Percentiles rank a stretch among this genome's conserved stretches.
Conservation (phyloP, 2,329 filamentous ascomycete genomes). For the Talaromyces pinophilus region DNA sequence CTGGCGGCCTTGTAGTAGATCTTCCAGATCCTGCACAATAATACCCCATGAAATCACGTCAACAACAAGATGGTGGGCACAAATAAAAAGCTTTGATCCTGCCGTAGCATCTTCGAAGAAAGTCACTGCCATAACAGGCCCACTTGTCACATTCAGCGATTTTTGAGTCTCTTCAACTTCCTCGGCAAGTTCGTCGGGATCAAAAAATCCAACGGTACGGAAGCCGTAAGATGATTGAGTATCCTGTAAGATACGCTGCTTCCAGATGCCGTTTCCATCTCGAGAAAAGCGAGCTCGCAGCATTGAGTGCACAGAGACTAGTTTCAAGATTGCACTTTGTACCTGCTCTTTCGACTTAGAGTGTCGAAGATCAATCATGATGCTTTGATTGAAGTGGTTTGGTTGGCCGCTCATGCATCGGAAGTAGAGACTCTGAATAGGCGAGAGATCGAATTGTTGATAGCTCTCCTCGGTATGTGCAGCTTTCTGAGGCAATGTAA, state of each 20-base stretch:
- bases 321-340: conserved; percentile 20
- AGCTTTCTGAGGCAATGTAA: conserved; percentile 20
- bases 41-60: conserved; percentile 31
- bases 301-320: conserved; percentile 29
- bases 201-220: conserved; percentile 10
- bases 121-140: conserved; percentile 18
- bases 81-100: conserved; percentile 24
- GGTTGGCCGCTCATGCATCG: conserved; percentile 24
- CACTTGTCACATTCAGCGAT: conserved; percentile 19
- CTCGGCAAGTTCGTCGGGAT: conserved; percentile 16
- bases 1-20: conserved; percentile 14
- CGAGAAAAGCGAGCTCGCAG: conserved; percentile 29
- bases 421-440: conserved; percentile 30
- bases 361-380: conserved; percentile 21
- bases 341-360: conserved; percentile 13
- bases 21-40: conserved; percentile 30
- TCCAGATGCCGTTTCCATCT: conserved; percentile 26
- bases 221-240: conserved; percentile 16
- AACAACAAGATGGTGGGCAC: conserved; percentile 28
- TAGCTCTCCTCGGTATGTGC: conserved; percentile 17
- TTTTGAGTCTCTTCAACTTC: conserved; percentile 20
- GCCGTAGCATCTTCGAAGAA: conserved; percentile 10
- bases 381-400: conserved; percentile 30
- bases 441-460: conserved; percentile 29
- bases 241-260: conserved; percentile 22